A percentile compares a stretch with the other conserved stretches of the same genome.
These are phyloP conservation scores for Mycena floridula DNA, from an alignment of 768 basidiomycete genomes.

Conservation along the genomic window DNA sequence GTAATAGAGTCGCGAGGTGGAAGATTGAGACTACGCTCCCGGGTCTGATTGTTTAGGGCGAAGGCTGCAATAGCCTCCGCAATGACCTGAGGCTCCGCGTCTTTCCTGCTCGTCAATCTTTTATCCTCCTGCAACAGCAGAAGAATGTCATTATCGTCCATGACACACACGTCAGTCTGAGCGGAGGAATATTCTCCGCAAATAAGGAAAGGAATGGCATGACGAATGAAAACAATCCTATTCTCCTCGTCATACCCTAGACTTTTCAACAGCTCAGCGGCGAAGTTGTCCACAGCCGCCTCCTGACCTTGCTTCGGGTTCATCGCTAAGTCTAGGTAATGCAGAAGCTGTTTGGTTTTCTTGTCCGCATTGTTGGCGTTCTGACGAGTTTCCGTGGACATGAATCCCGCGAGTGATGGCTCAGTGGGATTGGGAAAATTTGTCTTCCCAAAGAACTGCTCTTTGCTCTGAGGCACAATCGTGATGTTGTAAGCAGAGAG, in stretches of 20 bases:
- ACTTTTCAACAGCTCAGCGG: slow-evolving; percentile 10
- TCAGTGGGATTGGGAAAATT: slow-evolving; percentile 10
- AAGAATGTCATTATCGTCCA: slow-evolving; percentile 15
- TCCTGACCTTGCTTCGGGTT: slow-evolving; percentile 15
- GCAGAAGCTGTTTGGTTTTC: slow-evolving; percentile 12
- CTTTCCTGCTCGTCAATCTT: slow-evolving; percentile 11
- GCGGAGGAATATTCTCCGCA: slow-evolving; percentile 14
- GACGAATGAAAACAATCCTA: slow-evolving; percentile 14
- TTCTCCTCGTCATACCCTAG: slow-evolving; percentile 13
- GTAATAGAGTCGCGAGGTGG: slow-evolving; percentile 8
- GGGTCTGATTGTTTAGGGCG: slow-evolving; percentile 14
- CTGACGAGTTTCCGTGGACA: slow-evolving; percentile 13
- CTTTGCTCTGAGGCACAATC: slow-evolving; percentile 9
- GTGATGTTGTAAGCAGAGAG: slow-evolving; percentile 4
- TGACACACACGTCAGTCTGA: slow-evolving; percentile 18
- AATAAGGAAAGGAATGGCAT: slow-evolving; percentile 14
- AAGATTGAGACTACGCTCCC: slow-evolving; percentile 13
- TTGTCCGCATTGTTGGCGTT: slow-evolving; percentile 15
- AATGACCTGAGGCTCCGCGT: slow-evolving; percentile 24
- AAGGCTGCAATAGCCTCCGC: slow-evolving; percentile 24
- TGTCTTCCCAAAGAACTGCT: slow-evolving; percentile 15
- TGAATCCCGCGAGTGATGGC: slow-evolving; percentile 11
- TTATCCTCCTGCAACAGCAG: slow-evolving; percentile 18
- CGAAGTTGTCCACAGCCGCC: slow-evolving; percentile 19
- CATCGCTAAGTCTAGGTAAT: slow-evolving; percentile 17